Conservation (phyloP, 1,284 basidiomycete genomes). For the Moesziomyces sp. region DNA sequence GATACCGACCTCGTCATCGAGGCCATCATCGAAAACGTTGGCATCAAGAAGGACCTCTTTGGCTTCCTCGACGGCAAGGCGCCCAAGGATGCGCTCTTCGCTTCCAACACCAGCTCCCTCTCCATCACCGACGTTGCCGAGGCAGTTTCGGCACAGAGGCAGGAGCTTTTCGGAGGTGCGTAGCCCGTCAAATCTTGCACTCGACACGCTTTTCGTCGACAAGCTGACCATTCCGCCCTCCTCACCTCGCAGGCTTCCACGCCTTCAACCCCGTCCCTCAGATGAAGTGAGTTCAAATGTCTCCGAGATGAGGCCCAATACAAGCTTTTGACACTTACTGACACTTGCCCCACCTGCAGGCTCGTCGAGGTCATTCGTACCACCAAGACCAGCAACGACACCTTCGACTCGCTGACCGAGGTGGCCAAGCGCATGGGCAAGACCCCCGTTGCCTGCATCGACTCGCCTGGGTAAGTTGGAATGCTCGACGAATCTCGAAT, state of each 20-base stretch:
- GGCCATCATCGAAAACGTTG: constrained; percentile 73
- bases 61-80: constrained; percentile 71
- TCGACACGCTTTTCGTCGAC: too few relatives aligned
- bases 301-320: background rate
- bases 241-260: constrained; percentile 71
- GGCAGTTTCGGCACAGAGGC: constrained; percentile 48
- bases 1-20: constrained; percentile 73
- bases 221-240: too few relatives aligned
- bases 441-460: constrained; percentile 72
- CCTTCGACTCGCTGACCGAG: constrained; percentile 70
- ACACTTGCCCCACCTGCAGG: background rate
- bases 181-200: background rate
- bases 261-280: constrained; percentile 71
- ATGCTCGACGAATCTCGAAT: background rate
- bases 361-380: constrained; percentile 72
- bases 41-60: constrained; percentile 73
- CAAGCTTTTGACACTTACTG: background rate
- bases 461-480: constrained; percentile 64
- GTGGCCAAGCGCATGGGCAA: constrained; percentile 72
- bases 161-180: constrained; percentile 56
- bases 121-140: constrained; percentile 72
- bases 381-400: constrained; percentile 70
- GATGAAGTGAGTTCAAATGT: constrained; percentile 71
- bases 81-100: constrained; percentile 71
- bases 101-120: constrained; percentile 73